These are phyloP conservation scores for Diaporthe sp. DNA, from an alignment of 2,329 filamentous ascomycete species.

Conservation along the genomic window DNA sequence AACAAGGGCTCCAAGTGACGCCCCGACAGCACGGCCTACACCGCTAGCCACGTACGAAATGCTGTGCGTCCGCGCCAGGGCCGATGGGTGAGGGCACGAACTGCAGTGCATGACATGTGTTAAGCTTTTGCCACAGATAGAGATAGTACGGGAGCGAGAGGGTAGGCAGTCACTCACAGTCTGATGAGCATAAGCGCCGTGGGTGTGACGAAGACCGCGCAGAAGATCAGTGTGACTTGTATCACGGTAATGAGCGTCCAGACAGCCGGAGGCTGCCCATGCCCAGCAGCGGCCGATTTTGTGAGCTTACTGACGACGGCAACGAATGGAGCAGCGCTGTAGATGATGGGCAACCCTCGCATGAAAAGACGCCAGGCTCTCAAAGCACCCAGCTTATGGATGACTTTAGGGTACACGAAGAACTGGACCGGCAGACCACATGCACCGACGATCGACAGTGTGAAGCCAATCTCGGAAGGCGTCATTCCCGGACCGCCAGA, in stretches of 20 bases:
- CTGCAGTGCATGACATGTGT: neutral
- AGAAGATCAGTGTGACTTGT: conserved; percentile 18
- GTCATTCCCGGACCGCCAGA: conserved; percentile 8
- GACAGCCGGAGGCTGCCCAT: conserved; percentile 7
- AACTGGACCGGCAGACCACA: conserved; percentile 1
- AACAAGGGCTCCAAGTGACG: conserved; percentile 7
- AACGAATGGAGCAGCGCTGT: neutral
- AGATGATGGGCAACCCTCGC: neutral
- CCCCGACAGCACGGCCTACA: neutral
- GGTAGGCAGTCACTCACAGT: neutral
- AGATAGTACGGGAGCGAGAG: neutral
- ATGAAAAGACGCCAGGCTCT: conserved; percentile 10
- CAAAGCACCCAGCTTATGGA: conserved; percentile 8
- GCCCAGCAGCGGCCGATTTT: neutral
- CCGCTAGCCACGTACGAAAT: conserved; percentile 6
- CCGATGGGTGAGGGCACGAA: conserved; percentile 2
- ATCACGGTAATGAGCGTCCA: neutral
- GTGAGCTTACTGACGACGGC: conserved; percentile 14
- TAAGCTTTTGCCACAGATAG: neutral
- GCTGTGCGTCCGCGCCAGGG: conserved; percentile 19
- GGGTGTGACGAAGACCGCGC: conserved; percentile 12
- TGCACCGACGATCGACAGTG: conserved; percentile 4
- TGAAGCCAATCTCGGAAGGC: conserved; percentile 9
- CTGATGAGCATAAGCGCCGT: conserved; percentile 9
- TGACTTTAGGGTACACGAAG: conserved; percentile 18